These are phyloP conservation scores for Serendipita sp. DNA, from an alignment of 768 basidiomycete species.

Conservation along the genomic window DNA sequence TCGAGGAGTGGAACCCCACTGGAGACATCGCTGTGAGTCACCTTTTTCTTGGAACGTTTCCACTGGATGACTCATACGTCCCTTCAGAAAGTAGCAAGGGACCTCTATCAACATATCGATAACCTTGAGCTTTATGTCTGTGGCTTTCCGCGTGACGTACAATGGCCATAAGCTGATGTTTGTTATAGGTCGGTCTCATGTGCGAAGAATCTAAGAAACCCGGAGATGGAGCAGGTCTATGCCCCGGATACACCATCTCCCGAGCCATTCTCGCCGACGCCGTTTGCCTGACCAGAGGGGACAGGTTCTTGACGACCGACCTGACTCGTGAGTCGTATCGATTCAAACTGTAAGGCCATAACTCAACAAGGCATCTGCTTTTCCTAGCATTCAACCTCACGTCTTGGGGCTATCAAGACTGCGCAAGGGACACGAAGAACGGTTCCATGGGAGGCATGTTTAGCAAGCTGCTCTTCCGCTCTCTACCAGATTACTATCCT, in stretches of 20 bases:
- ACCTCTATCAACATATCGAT: constrained; percentile 56
- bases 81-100: constrained; percentile 40
- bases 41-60: constrained; percentile 7
- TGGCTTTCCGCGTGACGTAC: constrained; percentile 6
- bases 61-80: background rate
- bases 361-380: background rate
- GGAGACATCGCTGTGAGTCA: constrained; percentile 24
- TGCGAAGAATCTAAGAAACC: constrained; percentile 57
- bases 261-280: constrained; percentile 74
- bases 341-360: background rate
- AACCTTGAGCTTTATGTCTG: constrained; percentile 65
- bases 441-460: constrained; percentile 67
- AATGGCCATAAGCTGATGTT: background rate
- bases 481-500: constrained; percentile 54
- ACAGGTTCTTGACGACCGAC: constrained; percentile 63
- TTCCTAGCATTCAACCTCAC: constrained; percentile 53
- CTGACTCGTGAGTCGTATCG: constrained; percentile 46
- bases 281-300: constrained; percentile 58
- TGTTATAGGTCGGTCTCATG: constrained; percentile 40
- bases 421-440: constrained; percentile 43
- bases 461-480: constrained; percentile 54
- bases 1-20: constrained; percentile 25
- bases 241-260: constrained; percentile 72
- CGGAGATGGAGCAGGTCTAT: constrained; percentile 55
- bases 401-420: constrained; percentile 64